phyloP scores from a whole-genome alignment of 108 stramenopile genomes.

The Schizochytrium sp. region DNA sequence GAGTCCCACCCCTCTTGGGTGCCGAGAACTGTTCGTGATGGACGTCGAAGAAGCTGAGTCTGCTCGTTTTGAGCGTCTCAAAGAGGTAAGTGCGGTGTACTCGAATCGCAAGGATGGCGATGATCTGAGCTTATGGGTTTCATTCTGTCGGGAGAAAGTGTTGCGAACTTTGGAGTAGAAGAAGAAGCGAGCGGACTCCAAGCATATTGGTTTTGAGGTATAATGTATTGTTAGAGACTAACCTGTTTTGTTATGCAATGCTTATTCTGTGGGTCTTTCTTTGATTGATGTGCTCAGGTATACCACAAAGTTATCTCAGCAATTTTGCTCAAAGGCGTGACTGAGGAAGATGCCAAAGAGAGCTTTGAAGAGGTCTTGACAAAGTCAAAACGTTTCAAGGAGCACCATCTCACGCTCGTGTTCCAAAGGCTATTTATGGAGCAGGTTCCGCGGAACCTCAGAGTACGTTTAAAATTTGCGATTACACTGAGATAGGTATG shows the following conservation, averaged over 20 bases:
- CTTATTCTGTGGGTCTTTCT: background rate
- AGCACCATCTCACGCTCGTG: constrained; percentile 13
- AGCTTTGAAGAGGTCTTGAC: background rate
- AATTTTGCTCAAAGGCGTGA: background rate
- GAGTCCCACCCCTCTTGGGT: too few relatives aligned
- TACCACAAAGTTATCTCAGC: constrained; percentile 24
- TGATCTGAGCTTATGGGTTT: background rate
- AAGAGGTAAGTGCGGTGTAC: background rate
- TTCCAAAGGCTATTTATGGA: constrained; percentile 37
- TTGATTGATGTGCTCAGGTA: background rate
- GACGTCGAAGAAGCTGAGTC: background rate
- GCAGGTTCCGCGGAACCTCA: constrained; percentile 21
- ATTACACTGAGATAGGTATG: too few relatives aligned
- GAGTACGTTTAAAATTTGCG: background rate
- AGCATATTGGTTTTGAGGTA: background rate
- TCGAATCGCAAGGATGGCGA: too few relatives aligned
- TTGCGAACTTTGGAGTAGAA: background rate
- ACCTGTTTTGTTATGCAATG: background rate
- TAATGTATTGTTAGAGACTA: background rate
- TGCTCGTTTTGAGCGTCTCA: constrained; percentile 29
- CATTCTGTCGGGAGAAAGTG: background rate
- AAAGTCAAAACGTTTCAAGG: constrained; percentile 18
- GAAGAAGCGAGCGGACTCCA: background rate
- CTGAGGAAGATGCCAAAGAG: constrained; percentile 18
- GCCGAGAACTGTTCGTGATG: too few relatives aligned